Evolutionary conservation across 495 filamentous ascomycete species (phyloP).

Genomic region (Podospora tetraspora): DNA sequence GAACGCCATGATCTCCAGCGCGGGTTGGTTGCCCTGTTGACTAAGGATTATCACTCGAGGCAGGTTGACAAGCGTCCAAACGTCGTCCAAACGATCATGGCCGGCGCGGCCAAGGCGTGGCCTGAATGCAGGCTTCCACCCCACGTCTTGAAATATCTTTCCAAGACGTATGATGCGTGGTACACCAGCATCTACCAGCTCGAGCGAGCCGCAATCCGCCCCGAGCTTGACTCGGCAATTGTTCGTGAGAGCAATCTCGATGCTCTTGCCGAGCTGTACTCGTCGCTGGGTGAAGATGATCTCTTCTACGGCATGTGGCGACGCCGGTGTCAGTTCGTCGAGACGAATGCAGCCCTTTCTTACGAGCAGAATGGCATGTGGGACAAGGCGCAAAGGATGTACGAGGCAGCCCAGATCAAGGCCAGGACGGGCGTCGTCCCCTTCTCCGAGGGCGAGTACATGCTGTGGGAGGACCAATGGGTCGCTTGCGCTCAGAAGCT

Average conservation of each 20-base stretch:
- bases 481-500: conserved; percentile 94
- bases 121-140: conserved; percentile 89
- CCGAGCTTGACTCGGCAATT: conserved; percentile 72
- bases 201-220: conserved; percentile 76
- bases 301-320: conserved; percentile 98
- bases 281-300: conserved; percentile 85
- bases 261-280: conserved; percentile 85
- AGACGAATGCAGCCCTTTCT: conserved; percentile 92
- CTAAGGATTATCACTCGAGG: conserved; percentile 89
- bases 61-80: conserved; percentile 93
- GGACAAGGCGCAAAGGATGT: conserved; percentile 95
- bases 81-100: conserved; percentile 83
- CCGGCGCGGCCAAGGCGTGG: conserved; percentile 72
- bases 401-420: conserved; percentile 94
- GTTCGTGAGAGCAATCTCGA: conserved; percentile 93
- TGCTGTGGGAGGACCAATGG: conserved; percentile 99
- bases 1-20: conserved; percentile 88
- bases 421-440: conserved; percentile 87
- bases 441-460: conserved; percentile 95
- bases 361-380: conserved; percentile 99
- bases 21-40: conserved; percentile 77
- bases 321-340: conserved; percentile 86
- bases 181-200: conserved; percentile 81
- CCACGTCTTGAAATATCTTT: conserved; percentile 90
- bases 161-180: conserved; percentile 90